Base-by-base conservation (phyloP, 768 basidiomycete species). In the Tremella yokohamensis region DNA sequence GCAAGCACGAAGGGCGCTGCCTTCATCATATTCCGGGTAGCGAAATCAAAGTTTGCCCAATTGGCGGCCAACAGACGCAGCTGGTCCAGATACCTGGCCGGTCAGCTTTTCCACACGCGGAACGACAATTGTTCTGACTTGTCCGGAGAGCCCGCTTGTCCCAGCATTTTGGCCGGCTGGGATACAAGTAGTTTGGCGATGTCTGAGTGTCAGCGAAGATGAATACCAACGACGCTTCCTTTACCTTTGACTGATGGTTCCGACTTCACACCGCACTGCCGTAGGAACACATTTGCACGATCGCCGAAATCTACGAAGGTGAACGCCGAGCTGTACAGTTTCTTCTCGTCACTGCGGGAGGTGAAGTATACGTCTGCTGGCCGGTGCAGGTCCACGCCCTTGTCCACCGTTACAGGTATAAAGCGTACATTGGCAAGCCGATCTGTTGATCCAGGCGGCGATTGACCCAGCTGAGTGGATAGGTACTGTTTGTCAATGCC, bases 31-130 rank as follows among this genome's bases (percentile, higher is more conserved):
- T 71, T 76, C 26, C 84, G 68, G 0, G 85, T 87, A 3, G 77
- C 75, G 1, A 79, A 74, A 1, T 83, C 73, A 60, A 78, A 72
- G 7, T 70, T 70, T 9, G 60, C 52, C 61, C 70, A 76, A 62
- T 92, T 91, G 42, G 90, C 81, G n/a, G 89, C 88, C 47, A 98
- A 81, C 57, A 90, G 87, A 12, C 90, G 84, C 3, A 97, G 80
- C 71, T 94, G 90, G 1, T 80, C 78, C 22, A 92, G 79, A 72
- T 87, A 96, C 65, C 91, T 93, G 16, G 8, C 4, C 1, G 20
- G 18, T 63, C 49, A 56, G 44, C 49, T 8, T 40, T 16, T 13
- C 38, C 24, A 26, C 1, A 22, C 20, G n/a, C 8, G 18, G 15
- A 11, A n/a, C n/a, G n/a, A n/a, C n/a, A 37, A 18, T 37, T 11